phyloP scores from a whole-genome alignment of 495 filamentous ascomycete species.

The Xanthoparmelia taractica region DNA sequence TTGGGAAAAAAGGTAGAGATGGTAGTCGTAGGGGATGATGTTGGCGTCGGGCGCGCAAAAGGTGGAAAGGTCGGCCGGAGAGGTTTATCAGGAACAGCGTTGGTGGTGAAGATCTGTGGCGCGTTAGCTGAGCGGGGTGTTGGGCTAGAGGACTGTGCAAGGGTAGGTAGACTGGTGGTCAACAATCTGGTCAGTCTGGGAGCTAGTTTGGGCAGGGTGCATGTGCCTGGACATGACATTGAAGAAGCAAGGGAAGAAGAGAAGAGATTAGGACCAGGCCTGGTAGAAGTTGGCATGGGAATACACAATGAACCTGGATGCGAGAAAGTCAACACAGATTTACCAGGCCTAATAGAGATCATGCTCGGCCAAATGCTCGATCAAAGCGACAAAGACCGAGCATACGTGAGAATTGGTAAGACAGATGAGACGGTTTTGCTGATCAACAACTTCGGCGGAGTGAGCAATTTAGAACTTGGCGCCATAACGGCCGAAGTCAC shows the following conservation, averaged over 20 bases:
- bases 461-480: conserved; percentile 80
- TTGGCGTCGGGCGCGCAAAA: conserved; percentile 74
- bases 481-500: conserved; percentile 84
- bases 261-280: conserved; percentile 41
- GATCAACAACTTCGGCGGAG: conserved; percentile 91
- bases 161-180: conserved; percentile 62
- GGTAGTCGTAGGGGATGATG: conserved; percentile 93
- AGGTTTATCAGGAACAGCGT: conserved; percentile 83
- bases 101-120: conserved; percentile 83
- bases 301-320: conserved; percentile 95
- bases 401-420: conserved; percentile 60
- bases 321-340: conserved; percentile 55
- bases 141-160: conserved; percentile 57
- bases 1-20: conserved; percentile 76
- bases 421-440: conserved; percentile 63
- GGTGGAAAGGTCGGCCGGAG: conserved; percentile 86
- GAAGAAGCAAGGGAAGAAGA: conserved; percentile 47
- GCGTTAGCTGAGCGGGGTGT: conserved; percentile 71
- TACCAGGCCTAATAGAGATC: conserved; percentile 62
- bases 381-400: conserved; percentile 67
- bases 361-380: conserved; percentile 83
- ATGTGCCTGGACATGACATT: conserved; percentile 70
- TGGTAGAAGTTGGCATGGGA: conserved; percentile 91
- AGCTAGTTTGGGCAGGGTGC: conserved; percentile 78
- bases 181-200: conserved; percentile 81